Conservation (phyloP, 805 yeast genomes). For the Dipodascus geniculatus region DNA sequence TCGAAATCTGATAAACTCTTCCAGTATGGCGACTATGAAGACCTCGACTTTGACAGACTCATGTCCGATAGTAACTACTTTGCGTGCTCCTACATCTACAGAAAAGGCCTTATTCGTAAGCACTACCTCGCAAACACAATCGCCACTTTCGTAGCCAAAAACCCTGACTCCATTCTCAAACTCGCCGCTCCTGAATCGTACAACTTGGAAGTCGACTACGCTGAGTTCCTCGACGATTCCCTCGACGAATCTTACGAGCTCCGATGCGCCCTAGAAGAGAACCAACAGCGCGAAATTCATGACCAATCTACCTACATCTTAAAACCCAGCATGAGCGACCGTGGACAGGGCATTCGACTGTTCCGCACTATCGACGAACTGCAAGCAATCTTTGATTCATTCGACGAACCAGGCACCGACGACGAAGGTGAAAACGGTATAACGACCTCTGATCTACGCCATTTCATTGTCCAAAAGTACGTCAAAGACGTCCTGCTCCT, state of each 20-base stretch:
- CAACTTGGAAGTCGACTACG: slow-evolving; percentile 82
- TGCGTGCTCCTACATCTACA: slow-evolving; percentile 69
- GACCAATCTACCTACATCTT: slow-evolving; percentile 54
- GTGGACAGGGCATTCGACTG: slow-evolving; percentile 88
- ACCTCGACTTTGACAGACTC: slow-evolving; percentile 61
- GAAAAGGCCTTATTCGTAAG: slow-evolving; percentile 86
- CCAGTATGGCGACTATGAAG: slow-evolving; percentile 87
- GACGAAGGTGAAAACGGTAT: slow-evolving; percentile 61
- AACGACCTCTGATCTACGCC: slow-evolving; percentile 77
- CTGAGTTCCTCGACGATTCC: slow-evolving; percentile 90
- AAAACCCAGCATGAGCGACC: slow-evolving; percentile 95
- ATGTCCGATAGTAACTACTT: slow-evolving; percentile 40
- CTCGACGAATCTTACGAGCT: slow-evolving; percentile 87
- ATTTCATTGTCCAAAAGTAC: slow-evolving; percentile 84
- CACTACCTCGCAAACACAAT: slow-evolving; percentile 81
- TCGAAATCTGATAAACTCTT: slow-evolving; percentile 31
- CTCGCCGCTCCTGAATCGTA: slow-evolving; percentile 62
- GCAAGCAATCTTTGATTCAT: slow-evolving; percentile 72
- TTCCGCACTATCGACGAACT: slow-evolving; percentile 70
- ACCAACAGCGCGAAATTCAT: slow-evolving; percentile 20
- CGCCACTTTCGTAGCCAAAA: slow-evolving; percentile 58
- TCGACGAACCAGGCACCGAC: slow-evolving; percentile 61
- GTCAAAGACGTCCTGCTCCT: slow-evolving; percentile 56
- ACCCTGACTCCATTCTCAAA: slow-evolving; percentile 53
- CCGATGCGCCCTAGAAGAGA: slow-evolving; percentile 58